Base-by-base conservation (phyloP, 345 rosid species). In the Theobroma cacao region DNA sequence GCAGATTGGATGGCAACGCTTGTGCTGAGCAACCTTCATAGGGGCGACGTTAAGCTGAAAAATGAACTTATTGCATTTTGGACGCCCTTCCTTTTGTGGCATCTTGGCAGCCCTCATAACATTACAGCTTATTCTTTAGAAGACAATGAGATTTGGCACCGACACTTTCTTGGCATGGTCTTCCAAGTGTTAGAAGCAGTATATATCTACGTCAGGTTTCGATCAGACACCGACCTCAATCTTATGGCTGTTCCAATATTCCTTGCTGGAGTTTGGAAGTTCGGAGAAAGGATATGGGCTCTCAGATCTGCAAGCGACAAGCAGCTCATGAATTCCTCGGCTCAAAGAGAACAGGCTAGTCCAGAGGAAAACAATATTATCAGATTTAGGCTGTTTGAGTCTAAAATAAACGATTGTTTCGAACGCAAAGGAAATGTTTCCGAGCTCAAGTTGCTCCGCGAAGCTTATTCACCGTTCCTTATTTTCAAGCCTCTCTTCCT, bases 241-340 rank as follows among this genome's bases (percentile, higher is more conserved):
- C 59, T n/a, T 15, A 26, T 87, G 2, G 74, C 77, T 30, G 28
- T 65, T 1, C 80, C 79, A 11, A 81, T 87, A 79, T 47, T 89
- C 6, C 48, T 70, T 1, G 83, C 74, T 0, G 95, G 91, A 34
- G 43, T 84, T 45, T 77, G 80, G 52, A 89, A 86, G 78, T 88
- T 78, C 53, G 85, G 70, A 0, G 89, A 88, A 80, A 82, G 84
- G 77, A 85, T 76, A 18, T 69, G 76, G 66, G 83, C 81, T 0
- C 86, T 89, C 13, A 78, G 82, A 78, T 74, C 78, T 33, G 89
- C 91, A 18, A 85, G 89, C 65, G 78, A 75, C 17, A 74, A 81
- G 36, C 77, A 74, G 38, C 74, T 88, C 17, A 71, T 74, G 36
- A 79, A 87, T 1, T 78, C 86, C 13, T 33, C 84, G 79, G 79